phyloP scores from a whole-genome alignment of 78 protist species.

The Chrysochromulina parva region DNA sequence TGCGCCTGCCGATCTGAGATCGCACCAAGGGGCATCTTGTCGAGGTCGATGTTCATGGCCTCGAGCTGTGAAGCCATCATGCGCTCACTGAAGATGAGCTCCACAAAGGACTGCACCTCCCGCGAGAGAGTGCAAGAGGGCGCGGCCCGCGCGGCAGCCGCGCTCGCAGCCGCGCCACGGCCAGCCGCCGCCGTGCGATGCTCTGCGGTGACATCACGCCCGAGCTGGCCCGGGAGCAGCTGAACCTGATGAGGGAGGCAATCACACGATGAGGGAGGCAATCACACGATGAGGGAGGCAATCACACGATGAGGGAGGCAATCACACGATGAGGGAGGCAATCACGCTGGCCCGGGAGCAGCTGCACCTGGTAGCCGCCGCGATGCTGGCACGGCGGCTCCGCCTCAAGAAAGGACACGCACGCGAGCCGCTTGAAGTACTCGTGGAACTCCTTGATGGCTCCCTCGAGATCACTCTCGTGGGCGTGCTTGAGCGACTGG shows the following conservation, averaged over 20 bases:
- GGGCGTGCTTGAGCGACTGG: neutral
- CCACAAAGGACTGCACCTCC: neutral
- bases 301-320: too few relatives aligned
- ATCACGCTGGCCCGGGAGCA: neutral
- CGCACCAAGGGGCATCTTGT: conserved; percentile 16
- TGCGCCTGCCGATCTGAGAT: neutral
- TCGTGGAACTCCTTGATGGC: neutral
- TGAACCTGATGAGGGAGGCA: neutral
- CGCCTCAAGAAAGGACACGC: neutral
- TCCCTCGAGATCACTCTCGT: neutral
- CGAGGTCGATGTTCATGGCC: neutral
- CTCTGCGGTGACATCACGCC: neutral
- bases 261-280: neutral
- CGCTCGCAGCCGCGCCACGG: neutral
- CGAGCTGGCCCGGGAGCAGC: neutral
- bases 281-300: too few relatives aligned
- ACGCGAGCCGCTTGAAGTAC: neutral
- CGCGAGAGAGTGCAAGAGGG: neutral
- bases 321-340: too few relatives aligned
- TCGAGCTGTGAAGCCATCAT: neutral
- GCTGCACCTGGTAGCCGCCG: neutral
- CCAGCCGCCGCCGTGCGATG: neutral
- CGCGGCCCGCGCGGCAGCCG: neutral
- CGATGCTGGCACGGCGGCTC: conserved; percentile 3
- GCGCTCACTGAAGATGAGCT: neutral